Base-by-base conservation (phyloP, 108 stramenopile species). In the Craspedostauros australis region DNA sequence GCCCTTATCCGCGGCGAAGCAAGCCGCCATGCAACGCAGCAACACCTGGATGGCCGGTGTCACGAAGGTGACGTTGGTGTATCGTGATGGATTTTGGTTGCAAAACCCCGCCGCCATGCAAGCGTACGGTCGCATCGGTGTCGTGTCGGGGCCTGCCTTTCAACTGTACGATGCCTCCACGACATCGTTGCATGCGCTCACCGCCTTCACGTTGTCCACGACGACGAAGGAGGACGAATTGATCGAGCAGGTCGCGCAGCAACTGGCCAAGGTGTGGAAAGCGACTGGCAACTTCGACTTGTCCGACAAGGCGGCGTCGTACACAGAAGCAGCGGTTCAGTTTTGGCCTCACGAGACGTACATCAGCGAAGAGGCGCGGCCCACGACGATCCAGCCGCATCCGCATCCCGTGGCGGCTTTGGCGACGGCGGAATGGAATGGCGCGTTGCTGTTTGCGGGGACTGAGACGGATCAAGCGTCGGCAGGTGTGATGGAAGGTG, bases 401-500 rank as follows among this genome's bases (percentile, higher is more conserved):
- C 80, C 80, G 1, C 44, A 64, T 23, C 76, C 76, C 5, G 39
- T 60, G 22, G 23, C 12, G 21, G 64, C 59, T 5, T 41, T 81
- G 37, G 29, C 75, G 3, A 50, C 44, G 42, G 30, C 43, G 8
- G 80, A 77, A 53, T 81, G 80, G 80, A 34, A 64, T 26, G 62
- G 60, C 25, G 40, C 25, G 33, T 49, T 81, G 23, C 45, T 66
- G 21, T 81, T 81, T 59, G 80, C 80, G 11, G 80, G 80, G 16
- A 73, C 62, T 5, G 80, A 81, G 48, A 60, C 72, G 11, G 80
- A 81, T 66, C 38, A 19, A 21, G 5, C 9, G 11, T 71, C 69
- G 40, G 76, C 80, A n/a, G 80, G 80, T 34, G 69, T 81, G 15
- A 81, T 81, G 80, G 80, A 81, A 50, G 80, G 79, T 29, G 79